Percentiles rank a stretch among this genome's conserved stretches.
Conservation (phyloP, 495 filamentous ascomycete genomes). For the Lophiotrema nucula region DNA sequence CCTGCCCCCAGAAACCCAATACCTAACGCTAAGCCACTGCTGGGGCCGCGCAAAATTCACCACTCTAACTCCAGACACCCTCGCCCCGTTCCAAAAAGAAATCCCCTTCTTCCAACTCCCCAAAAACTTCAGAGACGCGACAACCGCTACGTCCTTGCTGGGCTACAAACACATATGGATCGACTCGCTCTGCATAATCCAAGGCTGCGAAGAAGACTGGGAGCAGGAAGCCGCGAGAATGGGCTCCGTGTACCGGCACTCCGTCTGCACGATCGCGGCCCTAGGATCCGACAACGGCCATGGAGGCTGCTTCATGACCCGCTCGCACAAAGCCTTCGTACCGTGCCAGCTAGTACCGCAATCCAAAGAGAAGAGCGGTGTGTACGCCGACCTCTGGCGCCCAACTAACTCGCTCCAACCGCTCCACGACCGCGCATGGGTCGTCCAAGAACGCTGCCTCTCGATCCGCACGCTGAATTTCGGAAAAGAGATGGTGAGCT, state of each 20-base stretch:
- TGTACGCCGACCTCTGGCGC: not conserved
- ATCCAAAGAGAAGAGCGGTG: not conserved
- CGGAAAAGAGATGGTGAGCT: not conserved
- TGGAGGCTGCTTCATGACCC: not conserved
- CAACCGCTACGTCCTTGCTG: not conserved
- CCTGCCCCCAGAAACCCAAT: not conserved
- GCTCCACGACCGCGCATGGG: constrained; percentile 7
- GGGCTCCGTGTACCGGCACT: constrained; percentile 3
- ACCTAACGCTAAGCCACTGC: constrained; percentile 14
- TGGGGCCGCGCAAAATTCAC: constrained; percentile 8
- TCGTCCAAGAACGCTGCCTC: constrained; percentile 7
- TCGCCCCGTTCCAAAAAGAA: not conserved
- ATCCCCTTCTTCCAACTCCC: not conserved
- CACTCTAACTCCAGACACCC: not conserved
- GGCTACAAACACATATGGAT: constrained; percentile 10
- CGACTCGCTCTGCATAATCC: constrained; percentile 15
- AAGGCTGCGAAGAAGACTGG: constrained; percentile 5
- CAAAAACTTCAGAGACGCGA: constrained; percentile 6
- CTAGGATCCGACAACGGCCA: not conserved
- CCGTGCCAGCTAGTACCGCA: not conserved
- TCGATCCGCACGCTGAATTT: constrained; percentile 4
- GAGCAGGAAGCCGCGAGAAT: not conserved
- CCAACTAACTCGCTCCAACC: not conserved
- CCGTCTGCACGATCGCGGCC: constrained; percentile 4
- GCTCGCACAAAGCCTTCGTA: not conserved